Evolutionary conservation across 2,329 filamentous ascomycete species (phyloP), one percentile per base, ranked within the genome.

Genomic region (Fusarium concolor): DNA sequence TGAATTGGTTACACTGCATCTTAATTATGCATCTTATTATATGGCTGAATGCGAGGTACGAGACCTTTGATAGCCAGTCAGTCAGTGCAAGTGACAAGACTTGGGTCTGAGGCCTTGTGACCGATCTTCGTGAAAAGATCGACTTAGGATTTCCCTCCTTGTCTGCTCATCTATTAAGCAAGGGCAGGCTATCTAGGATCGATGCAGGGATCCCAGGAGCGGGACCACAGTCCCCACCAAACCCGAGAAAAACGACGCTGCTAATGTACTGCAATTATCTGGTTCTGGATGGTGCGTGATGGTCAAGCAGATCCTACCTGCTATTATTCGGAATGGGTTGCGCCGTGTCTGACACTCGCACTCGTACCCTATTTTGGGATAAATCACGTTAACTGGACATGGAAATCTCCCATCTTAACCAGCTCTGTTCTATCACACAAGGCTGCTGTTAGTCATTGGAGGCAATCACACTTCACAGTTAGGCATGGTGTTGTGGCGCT

Each of bases 311-410:
- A 56, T 20, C 18, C 35, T 46, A 38, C 26, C 20, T 42, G 43
- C 31, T 18, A 11, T 63, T 24, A 44, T 17, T 22, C 70, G 66
- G 66, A 56, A 38, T 17, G 62, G 68, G 59, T 73, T 74, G 39
- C 22, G 44, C 71, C 71, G 70, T 24, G 68, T 68, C 71, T 74
- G 66, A 74, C 70, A 53, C 37, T 70, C 63, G 58, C 55, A 56
- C 49, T 68, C 37, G 20, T 71, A 41, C 35, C 63, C 66, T 26
- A 56, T 67, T 60, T 59, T 20, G 47, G 55, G 33, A 51, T 35
- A 26, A 26, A 22, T 11, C 33, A 47, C 6, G 10, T 24, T 17
- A 10, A 31, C 42, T 53, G 20, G 22, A 37, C 12, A 39, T 33
- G 26, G 18, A 43, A 24, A n/a, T 7, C 18, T 22, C n/a, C 33